These are phyloP conservation scores for Kwoniella sp. DNA, from an alignment of 768 basidiomycete species.

Conservation along the genomic window DNA sequence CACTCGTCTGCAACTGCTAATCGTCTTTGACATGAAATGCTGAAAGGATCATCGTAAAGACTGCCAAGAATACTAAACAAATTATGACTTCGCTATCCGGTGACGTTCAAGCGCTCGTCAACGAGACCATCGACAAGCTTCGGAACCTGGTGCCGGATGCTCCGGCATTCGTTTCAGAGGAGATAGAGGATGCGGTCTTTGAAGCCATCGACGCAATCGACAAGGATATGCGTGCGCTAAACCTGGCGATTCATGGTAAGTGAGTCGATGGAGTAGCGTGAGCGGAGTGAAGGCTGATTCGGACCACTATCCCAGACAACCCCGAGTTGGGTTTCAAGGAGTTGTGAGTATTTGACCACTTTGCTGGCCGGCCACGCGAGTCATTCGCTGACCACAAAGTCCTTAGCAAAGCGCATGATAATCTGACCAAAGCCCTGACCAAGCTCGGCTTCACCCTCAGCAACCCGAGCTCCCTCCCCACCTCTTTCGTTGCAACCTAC, in stretches of 20 bases:
- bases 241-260: slow-evolving; percentile 31
- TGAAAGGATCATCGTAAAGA: no score
- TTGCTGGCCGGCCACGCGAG: neutral
- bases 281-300: neutral
- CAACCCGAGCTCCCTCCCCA: slow-evolving; percentile 31
- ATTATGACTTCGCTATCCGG: neutral
- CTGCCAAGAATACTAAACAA: slow-evolving; percentile 1
- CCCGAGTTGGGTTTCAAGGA: slow-evolving; percentile 31
- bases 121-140: slow-evolving; percentile 28
- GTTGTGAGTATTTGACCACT: slow-evolving; percentile 11
- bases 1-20: neutral
- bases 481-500: slow-evolving; percentile 40
- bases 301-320: slow-evolving; percentile 16
- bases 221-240: slow-evolving; percentile 26
- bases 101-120: slow-evolving; percentile 24
- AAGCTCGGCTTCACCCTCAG: slow-evolving; percentile 31
- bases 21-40: no score
- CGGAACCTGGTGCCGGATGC: slow-evolving; percentile 20
- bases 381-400: neutral
- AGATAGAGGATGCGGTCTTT: slow-evolving; percentile 33
- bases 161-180: slow-evolving; percentile 23
- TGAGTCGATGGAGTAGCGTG: neutral
- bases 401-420: slow-evolving; percentile 29
- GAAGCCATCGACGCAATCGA: slow-evolving; percentile 23
- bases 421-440: slow-evolving; percentile 21